Conservation (phyloP, 2,329 filamentous ascomycete species). For the Dactylellina cionopaga region DNA sequence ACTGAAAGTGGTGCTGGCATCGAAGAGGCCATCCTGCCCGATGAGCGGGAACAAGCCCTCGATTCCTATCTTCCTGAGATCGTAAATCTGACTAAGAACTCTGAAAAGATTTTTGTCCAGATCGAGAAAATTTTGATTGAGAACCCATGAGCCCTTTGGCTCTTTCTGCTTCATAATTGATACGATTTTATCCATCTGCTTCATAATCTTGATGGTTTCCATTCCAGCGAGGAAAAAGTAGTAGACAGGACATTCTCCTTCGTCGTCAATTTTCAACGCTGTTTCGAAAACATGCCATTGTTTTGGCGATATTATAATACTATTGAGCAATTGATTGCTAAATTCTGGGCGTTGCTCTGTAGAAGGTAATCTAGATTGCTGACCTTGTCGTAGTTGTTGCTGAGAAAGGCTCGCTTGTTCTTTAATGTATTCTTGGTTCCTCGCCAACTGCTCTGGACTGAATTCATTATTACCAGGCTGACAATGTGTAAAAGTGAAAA, state of each 20-base stretch:
- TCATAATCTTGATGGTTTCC: background rate
- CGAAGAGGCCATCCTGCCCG: background rate
- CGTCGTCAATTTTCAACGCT: background rate
- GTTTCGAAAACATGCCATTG: slow-evolving; percentile 10
- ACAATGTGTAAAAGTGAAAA: background rate
- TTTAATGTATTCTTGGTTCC: slow-evolving; percentile 9
- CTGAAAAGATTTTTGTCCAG: background rate
- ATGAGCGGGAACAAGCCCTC: too few species aligned
- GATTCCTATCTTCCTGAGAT: background rate
- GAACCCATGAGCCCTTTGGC: background rate
- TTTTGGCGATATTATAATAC: background rate
- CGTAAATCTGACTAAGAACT: background rate
- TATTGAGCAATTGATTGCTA: background rate
- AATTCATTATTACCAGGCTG: background rate
- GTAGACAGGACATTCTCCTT: background rate
- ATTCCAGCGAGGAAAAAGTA: background rate
- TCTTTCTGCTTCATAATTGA: background rate
- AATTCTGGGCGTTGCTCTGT: background rate
- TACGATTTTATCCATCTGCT: background rate
- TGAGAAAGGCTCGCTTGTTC: background rate
- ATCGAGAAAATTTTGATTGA: background rate
- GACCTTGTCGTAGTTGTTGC: background rate
- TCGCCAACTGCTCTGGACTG: background rate
- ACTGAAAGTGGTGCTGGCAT: too few species aligned
- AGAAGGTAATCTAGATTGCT: background rate